Conservation (phyloP, 352 stramenopile genomes). For the Globisporangium acanthophoron region DNA sequence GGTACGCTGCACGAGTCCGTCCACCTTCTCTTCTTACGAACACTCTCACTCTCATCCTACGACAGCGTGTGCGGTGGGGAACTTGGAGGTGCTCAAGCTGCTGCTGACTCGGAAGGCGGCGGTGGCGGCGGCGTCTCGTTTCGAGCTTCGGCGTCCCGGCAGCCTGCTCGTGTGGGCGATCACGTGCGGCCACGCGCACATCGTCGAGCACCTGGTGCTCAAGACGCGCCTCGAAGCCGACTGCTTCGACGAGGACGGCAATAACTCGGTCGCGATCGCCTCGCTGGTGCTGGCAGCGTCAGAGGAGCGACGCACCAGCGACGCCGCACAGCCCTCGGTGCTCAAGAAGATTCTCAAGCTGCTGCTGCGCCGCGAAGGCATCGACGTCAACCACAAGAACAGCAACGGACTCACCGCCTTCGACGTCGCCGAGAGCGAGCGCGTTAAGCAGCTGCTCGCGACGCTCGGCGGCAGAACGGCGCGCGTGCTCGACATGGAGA, state of each 20-base stretch:
- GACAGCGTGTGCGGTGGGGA: conserved; percentile 36
- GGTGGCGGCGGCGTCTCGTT: conserved; percentile 3
- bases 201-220: conserved; percentile 47
- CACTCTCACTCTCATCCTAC: neutral
- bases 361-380: conserved; percentile 17
- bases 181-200: conserved; percentile 24
- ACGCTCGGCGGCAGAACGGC: conserved; percentile 38
- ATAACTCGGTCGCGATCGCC: conserved; percentile 56
- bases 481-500: conserved; percentile 34
- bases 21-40: neutral
- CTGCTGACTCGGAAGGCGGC: conserved; percentile 22
- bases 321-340: conserved; percentile 3
- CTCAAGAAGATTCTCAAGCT: conserved; percentile 25
- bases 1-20: conserved; percentile 12
- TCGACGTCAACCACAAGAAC: conserved; percentile 75
- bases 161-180: conserved; percentile 71
- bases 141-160: conserved; percentile 22
- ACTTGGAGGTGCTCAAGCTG: conserved; percentile 60
- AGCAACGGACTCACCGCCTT: conserved; percentile 53
- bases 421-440: conserved; percentile 40
- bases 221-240: conserved; percentile 39
- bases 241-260: conserved; percentile 70
- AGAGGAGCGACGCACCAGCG: conserved; percentile 2
- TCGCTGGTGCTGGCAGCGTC: conserved; percentile 29
- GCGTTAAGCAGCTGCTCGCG: conserved; percentile 37